Evolutionary conservation across 1,284 basidiomycete genomes (phyloP), one percentile per base, ranked within the genome.

Genomic region (Omphalotus olearius): DNA sequence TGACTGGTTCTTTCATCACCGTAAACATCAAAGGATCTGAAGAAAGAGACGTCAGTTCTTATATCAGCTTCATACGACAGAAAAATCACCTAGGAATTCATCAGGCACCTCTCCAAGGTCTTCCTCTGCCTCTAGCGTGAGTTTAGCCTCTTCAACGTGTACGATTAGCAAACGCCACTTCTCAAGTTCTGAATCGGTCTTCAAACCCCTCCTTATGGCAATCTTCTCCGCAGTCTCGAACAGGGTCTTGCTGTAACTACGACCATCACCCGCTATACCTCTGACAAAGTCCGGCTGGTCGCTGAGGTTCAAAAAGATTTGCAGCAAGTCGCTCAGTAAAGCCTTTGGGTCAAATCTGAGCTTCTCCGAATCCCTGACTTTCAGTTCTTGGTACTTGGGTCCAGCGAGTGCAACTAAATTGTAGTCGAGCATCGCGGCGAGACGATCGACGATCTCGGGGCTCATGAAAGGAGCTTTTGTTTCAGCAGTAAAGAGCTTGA

Each of bases 381-480:
- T 87, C 18, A 99, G 79, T 30, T 95, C 85, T 57, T 84, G 80
- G 64, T 84, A 93, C 55, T 80, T 80, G 2, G 94, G 93, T 0
- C 97, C 97, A 23, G 88, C 92, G 25, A 99, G 83, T 5, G 87
- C 85, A 47, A 90, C 85, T 20, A 99, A 75, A 63, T 98, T 98
- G 73, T 96, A 96, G 66, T 98, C 91, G 60, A 99, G 72, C 91
- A 98, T 98, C 0, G 95, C 95, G 3, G 97, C 96, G 14, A 99
- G 78, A 37, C 91, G 83, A 64, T 96, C 90, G 26, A 99, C 93
- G 51, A 99, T 98, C 70, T 99, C 97, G 2, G 91, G 88, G 68
- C 91, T 90, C 82, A 98, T 90, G 71, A 99, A 99, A 0, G 96
- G 93, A 38, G 80, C 82, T 63, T 89, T 92, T 0, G 93, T 92